Evolutionary conservation across 1,284 basidiomycete species (phyloP), one percentile per base, ranked within the genome.

Genomic region (Amylostereum chailletii): DNA sequence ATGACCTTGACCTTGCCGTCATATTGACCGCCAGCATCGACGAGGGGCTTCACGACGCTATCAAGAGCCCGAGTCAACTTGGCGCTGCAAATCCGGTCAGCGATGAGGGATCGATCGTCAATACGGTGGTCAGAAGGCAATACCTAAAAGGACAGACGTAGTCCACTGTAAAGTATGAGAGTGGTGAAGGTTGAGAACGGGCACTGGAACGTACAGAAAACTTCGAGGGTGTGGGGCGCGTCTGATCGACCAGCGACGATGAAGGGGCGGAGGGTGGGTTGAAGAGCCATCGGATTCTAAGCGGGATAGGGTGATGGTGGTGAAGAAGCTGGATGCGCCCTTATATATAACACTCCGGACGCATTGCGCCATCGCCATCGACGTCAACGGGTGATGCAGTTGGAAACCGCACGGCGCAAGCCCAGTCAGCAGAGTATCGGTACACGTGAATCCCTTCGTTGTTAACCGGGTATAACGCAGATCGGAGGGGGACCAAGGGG

Each of bases 121-220:
- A 39, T 32, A 32, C 40, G 37, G 42, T 54, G 42, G 26, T 37
- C 29, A 4, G 42, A 42, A 31, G 33, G 7, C 6, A 34, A 9
- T 2, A 79, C 82, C 81, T 86, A 74, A 79, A 94, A 0, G 93
- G 93, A 62, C 93, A 94, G 57, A 91, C 84, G 62, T 88, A 90
- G 68, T 94, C 91, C 65, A 88, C 86, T 88, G 34, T 19, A 19
- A n/a, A 31, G 40, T 39, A 36, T 27, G 4, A 11, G 11, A 40
- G 41, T 30, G n/a, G 3, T 49, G 2, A 27, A 34, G 11, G 8
- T 9, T 9, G 27, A 31, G 26, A 30, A 42, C 40, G 38, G 29
- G 31, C 9, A 8, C 10, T 30, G 34, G 30, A 8, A 63, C 83
- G 60, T 60, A 85, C 86, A 64, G 64, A 89, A 92, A 49, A 94